phyloP scores from a whole-genome alignment of 768 basidiomycete species.

The Agrocybe pediades region DNA sequence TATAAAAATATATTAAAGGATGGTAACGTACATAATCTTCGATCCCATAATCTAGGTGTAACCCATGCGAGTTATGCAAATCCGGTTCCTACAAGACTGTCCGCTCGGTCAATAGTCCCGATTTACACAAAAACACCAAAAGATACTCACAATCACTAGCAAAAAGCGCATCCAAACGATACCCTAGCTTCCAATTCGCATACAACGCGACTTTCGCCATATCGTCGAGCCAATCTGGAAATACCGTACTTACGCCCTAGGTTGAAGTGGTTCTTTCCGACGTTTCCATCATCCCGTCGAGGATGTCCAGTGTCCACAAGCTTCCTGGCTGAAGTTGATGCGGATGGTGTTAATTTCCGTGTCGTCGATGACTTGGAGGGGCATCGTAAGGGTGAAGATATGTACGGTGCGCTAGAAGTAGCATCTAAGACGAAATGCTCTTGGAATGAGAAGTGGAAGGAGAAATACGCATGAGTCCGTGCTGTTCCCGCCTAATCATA shows the following conservation, averaged over 20 bases:
- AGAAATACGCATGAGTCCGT: slow-evolving; percentile 33
- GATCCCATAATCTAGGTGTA: slow-evolving; percentile 29
- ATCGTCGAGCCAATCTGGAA: slow-evolving; percentile 26
- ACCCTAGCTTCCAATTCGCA: slow-evolving; percentile 30
- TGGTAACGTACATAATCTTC: slow-evolving; percentile 25
- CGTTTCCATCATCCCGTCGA: slow-evolving; percentile 37
- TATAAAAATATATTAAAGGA: not conserved
- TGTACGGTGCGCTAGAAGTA: not conserved
- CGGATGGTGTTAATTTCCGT: slow-evolving; percentile 20
- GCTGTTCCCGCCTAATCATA: slow-evolving; percentile 39
- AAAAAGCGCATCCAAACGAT: slow-evolving; percentile 10
- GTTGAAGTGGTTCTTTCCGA: slow-evolving; percentile 36
- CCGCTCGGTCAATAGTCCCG: no score
- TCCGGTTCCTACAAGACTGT: slow-evolving; percentile 40
- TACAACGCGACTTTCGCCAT: slow-evolving; percentile 26
- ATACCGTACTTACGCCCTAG: slow-evolving; percentile 36
- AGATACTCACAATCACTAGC: not conserved
- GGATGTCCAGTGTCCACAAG: slow-evolving; percentile 33
- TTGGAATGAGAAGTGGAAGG: not conserved
- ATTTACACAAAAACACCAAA: no score
- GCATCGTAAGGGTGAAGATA: not conserved
- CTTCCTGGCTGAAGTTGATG: slow-evolving; percentile 37
- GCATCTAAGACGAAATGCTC: not conserved
- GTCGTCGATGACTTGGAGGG: not conserved
- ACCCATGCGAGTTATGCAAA: slow-evolving; percentile 33